Evolutionary conservation across 169 alveolate genomes (phyloP).

Genomic region (Eimeria zaria): DNA sequence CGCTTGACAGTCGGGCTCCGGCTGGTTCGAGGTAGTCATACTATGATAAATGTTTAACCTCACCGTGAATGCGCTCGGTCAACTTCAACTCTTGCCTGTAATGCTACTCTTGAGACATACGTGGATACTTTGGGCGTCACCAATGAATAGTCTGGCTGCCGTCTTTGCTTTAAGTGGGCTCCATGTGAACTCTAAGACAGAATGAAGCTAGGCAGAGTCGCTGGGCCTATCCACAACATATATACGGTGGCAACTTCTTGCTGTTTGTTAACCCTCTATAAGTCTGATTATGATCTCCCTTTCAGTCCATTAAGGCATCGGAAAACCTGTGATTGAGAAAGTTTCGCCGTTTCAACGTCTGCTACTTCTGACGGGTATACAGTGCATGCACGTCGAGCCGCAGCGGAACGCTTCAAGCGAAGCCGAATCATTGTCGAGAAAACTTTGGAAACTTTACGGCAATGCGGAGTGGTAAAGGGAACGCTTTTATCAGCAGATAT

Average conservation of each 20-base stretch:
- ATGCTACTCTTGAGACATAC: background rate
- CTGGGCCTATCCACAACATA: background rate
- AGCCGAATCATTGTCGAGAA: background rate
- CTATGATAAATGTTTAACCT: background rate
- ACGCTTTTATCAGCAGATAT: background rate
- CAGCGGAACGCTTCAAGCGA: background rate
- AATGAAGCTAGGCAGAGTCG: background rate
- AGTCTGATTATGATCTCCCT: background rate
- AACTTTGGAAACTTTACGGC: background rate
- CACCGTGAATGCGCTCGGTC: background rate
- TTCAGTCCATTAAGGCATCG: background rate
- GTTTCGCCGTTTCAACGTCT: background rate
- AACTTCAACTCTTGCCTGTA: background rate
- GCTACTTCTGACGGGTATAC: background rate
- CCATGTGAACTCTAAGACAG: background rate
- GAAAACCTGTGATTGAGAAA: background rate
- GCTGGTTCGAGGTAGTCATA: background rate
- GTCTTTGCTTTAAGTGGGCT: no score
- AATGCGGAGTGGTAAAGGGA: background rate
- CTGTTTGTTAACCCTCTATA: background rate
- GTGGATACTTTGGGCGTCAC: background rate
- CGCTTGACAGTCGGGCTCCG: background rate
- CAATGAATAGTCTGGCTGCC: no score
- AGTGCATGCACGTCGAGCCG: background rate
- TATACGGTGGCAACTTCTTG: background rate